Evolutionary conservation across 2,329 filamentous ascomycete genomes (phyloP), one percentile per base, ranked within the genome.

Genomic region (Colletotrichum incanum): DNA sequence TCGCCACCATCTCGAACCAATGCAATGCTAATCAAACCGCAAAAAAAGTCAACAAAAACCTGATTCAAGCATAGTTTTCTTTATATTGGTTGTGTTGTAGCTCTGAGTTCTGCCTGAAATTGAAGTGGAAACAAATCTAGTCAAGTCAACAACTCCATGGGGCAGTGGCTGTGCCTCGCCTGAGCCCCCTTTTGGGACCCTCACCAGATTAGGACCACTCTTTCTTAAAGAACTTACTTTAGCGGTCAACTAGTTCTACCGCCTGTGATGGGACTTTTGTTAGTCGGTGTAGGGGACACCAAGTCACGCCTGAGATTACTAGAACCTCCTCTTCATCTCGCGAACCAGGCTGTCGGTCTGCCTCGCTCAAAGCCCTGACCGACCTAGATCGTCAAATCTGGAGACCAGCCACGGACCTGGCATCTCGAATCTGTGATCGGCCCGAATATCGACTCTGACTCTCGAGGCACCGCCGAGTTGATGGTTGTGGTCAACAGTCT

Each of bases 151-250:
- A 39, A 39, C 45, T 62, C 59, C n/a, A 49, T 20, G n/a, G 59
- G 45, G 20, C 31, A 52, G 60, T 63, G 60, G 60, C 60, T 52
- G 60, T 37, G 60, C 60, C 45, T 49, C 31, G n/a, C 59, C 45
- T 20, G 31, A 63, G 45, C 60, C 59, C 60, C 59, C 47, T 37
- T 52, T 37, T 0, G 20, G 20, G 18, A 39, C 31, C n/a, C 34
- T 28, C 34, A 4, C 45, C 31, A 28, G 45, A n/a, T 6, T 7
- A 52, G 60, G 7, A 28, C 34, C n/a, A 39, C 31, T 14, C 34
- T 28, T 63, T 8, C 23, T 3, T 5, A 34, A 41, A 41, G 6
- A 63, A 28, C 7, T n/a, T 26, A 52, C n/a, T 28, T 20, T n/a
- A 16, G 31, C 31, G 31, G n/a, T 52, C 9, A 50, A 20, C 16